Evolutionary conservation across 768 basidiomycete species (phyloP).

Genomic region (Russula abietina): DNA sequence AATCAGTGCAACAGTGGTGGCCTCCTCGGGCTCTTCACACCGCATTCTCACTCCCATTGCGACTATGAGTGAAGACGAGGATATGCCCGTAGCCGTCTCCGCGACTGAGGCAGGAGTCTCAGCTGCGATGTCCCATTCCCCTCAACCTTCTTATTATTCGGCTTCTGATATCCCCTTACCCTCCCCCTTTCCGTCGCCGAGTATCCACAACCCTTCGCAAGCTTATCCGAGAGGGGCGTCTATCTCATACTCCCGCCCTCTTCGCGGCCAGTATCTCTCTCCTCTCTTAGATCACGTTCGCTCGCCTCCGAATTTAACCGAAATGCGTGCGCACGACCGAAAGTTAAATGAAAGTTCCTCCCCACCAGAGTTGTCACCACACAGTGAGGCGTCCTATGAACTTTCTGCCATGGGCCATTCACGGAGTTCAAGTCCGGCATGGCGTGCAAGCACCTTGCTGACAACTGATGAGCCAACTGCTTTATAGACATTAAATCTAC

Average conservation of each 20-base stretch:
- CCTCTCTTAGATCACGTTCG: constrained; percentile 39
- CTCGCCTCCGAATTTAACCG: constrained; percentile 32
- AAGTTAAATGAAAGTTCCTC: background rate
- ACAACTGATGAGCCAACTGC: constrained; percentile 5
- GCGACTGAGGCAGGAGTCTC: constrained; percentile 24
- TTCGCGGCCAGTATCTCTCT: constrained; percentile 33
- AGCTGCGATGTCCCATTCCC: constrained; percentile 20
- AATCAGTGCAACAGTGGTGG: background rate
- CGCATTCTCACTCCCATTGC: background rate
- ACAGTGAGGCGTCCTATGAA: constrained; percentile 22
- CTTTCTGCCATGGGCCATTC: constrained; percentile 9
- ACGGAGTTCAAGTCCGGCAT: constrained; percentile 14
- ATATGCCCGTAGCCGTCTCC: constrained; percentile 10
- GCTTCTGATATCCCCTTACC: constrained; percentile 43
- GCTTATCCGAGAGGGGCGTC: constrained; percentile 28
- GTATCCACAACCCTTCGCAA: constrained; percentile 24
- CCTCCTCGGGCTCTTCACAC: background rate
- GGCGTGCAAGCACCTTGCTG: constrained; percentile 23
- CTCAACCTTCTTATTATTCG: constrained; percentile 53
- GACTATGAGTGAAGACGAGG: background rate
- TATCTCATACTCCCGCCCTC: constrained; percentile 24
- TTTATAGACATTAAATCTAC: constrained; percentile 10
- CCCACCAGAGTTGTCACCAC: constrained; percentile 6
- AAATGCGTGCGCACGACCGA: constrained; percentile 37
- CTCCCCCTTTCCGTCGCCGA: constrained; percentile 49